Evolutionary conservation across 768 basidiomycete genomes (phyloP).

Genomic region (Pleurotus platypus): DNA sequence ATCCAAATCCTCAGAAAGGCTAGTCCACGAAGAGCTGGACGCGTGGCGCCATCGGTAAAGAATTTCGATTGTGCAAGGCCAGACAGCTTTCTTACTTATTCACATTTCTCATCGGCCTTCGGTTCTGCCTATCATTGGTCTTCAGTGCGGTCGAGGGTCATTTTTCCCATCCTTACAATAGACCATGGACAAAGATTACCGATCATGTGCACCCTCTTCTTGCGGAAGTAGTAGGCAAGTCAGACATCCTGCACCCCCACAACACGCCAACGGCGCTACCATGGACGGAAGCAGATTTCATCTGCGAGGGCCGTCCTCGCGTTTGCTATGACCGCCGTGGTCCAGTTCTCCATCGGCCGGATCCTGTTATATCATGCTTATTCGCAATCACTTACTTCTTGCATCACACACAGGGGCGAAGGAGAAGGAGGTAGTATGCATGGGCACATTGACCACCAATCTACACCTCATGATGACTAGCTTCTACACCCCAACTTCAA

Average conservation of each 20-base stretch:
- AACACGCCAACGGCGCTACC: background rate
- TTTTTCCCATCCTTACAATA: constrained; percentile 79
- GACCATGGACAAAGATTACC: constrained; percentile 81
- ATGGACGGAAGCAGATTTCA: background rate
- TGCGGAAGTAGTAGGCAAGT: constrained; percentile 79
- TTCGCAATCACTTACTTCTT: constrained; percentile 13
- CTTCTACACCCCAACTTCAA: constrained; percentile 87
- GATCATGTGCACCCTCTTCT: constrained; percentile 70
- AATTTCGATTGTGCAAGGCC: constrained; percentile 6
- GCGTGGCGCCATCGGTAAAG: constrained; percentile 76
- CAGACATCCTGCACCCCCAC: background rate
- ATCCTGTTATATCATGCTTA: background rate
- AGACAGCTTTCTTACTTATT: background rate
- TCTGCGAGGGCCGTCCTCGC: background rate
- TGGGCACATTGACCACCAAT: constrained; percentile 93
- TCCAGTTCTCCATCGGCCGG: constrained; percentile 8
- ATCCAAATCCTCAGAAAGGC: constrained; percentile 64
- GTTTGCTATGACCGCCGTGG: background rate
- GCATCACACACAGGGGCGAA: constrained; percentile 61
- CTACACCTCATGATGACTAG: constrained; percentile 92
- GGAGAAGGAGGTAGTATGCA: constrained; percentile 89
- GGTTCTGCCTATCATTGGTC: constrained; percentile 12
- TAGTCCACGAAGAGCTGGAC: constrained; percentile 79
- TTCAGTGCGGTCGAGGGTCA: constrained; percentile 84
- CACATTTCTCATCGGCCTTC: constrained; percentile 5